These are phyloP conservation scores for Keqinozyma sinolaborantium DNA, from an alignment of 1,139 yeast genomes.

Conservation along the genomic window DNA sequence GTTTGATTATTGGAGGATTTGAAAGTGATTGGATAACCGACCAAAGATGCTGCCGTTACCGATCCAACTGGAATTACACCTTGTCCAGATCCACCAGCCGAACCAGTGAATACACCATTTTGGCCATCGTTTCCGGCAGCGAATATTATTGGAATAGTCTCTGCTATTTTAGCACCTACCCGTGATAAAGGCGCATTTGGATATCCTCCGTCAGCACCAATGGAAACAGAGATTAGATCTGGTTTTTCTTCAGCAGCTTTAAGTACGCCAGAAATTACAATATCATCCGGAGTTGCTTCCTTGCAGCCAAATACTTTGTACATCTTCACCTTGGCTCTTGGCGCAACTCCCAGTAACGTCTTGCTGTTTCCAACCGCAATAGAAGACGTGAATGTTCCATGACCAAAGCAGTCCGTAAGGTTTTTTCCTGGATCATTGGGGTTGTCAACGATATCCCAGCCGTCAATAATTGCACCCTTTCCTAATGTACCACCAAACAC, in stretches of 20 bases:
- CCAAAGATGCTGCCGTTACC: conserved; percentile 3
- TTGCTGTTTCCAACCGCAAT: conserved; percentile 10
- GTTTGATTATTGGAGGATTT: conserved; percentile 3
- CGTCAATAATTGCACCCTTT: background rate
- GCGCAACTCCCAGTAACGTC: conserved; percentile 13
- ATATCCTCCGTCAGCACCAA: conserved; percentile 11
- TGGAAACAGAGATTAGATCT: conserved; percentile 12
- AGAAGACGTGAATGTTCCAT: conserved; percentile 15
- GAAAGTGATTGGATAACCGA: conserved; percentile 4
- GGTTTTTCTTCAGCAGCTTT: conserved; percentile 11
- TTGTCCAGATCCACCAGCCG: conserved; percentile 7
- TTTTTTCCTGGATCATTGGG: conserved; percentile 3
- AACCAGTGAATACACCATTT: conserved; percentile 5
- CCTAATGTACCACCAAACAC: too few relatives aligned
- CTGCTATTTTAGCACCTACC: conserved; percentile 10
- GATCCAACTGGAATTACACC: conserved; percentile 9
- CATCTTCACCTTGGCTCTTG: conserved; percentile 11
- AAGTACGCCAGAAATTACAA: conserved; percentile 10
- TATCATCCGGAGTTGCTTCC: conserved; percentile 12
- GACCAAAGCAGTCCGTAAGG: conserved; percentile 15
- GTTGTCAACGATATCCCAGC: conserved; percentile 1
- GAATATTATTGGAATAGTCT: conserved; percentile 9
- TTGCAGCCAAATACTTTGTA: conserved; percentile 14
- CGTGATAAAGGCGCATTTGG: conserved; percentile 9
- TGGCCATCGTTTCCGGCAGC: conserved; percentile 14